phyloP scores from a whole-genome alignment of 805 yeast genomes.

The Brettanomyces custersianus region DNA sequence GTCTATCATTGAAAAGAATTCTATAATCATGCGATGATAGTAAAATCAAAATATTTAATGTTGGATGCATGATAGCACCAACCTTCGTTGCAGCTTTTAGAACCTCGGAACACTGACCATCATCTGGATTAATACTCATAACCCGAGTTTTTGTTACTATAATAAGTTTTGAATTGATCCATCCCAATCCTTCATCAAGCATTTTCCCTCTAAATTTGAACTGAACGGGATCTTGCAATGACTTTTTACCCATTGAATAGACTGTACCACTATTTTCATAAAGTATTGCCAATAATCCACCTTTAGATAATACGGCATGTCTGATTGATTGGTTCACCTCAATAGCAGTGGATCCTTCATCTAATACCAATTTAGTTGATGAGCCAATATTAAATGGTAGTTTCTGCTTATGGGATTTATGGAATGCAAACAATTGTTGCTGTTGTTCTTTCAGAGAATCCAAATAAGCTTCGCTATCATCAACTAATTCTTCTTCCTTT shows the following conservation, averaged over 20 bases:
- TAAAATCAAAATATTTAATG: conserved; percentile 6
- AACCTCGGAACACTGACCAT: neutral
- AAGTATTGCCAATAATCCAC: too few relatives aligned
- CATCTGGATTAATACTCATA: neutral
- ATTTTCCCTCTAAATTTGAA: too few relatives aligned
- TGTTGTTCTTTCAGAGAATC: conserved; percentile 1
- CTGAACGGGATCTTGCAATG: too few relatives aligned
- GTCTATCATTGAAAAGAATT: conserved; percentile 1
- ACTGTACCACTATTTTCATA: too few relatives aligned
- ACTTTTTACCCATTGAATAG: too few relatives aligned
- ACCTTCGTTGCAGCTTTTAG: conserved; percentile 1
- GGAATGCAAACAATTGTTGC: conserved; percentile 4
- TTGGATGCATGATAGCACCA: conserved; percentile 8
- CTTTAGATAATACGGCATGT: too few relatives aligned
- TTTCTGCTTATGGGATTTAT: conserved; percentile 5
- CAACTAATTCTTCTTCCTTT: conserved; percentile 7
- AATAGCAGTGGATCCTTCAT: too few relatives aligned
- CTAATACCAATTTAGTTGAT: neutral
- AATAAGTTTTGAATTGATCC: too few relatives aligned
- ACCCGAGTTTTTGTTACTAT: neutral
- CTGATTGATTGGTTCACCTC: too few relatives aligned
- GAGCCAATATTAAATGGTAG: conserved; percentile 3
- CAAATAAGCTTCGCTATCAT: neutral
- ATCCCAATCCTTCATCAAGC: too few relatives aligned
- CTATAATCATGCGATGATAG: neutral